Evolutionary conservation across 2,329 filamentous ascomycete species (phyloP), one percentile per base, ranked within the genome.

Genomic region (Chaetomium sp.): DNA sequence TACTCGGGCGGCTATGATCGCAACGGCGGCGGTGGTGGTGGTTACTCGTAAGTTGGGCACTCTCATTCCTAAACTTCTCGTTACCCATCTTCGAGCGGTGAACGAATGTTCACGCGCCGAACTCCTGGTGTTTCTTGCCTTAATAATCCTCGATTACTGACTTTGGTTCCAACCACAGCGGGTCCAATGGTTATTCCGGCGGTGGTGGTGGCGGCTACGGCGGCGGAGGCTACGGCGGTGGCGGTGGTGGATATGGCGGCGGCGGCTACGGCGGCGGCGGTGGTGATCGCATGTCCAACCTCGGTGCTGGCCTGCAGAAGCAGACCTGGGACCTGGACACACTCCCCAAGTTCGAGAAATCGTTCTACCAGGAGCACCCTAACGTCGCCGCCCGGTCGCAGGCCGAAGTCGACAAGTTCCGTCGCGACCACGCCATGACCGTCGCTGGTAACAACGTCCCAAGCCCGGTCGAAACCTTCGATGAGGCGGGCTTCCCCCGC

Each of bases 271-370:
- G 53, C 9, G 57, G 62, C 4, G 62, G 57, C 70, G 91, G 92
- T 70, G 93, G 94, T 78, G 95, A 99, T 81, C 89, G 91, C 74
- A 99, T 99, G 95, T 90, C 88, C 72, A 89, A 90, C 78, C 91
- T 99, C 68, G 95, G 95, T 73, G 85, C 92, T 69, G 88, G 90
- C 72, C 83, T 99, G 71, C 94, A 96, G 82, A 87, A 90, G 74
- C 95, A 97, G 76, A 84, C 88, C 69, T 99, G 91, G 91, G 95
- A 99, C 76, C 73, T 95, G 61, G 83, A 78, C 74, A 78, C 88
- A 7, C 76, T 99, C 54, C 94, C 95, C 73, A 98, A 98, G 80
- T 99, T 99, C 81, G 95, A 99, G 78, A 99, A 99, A 82, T 93
- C 91, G 9, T 99, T 99, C 82, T 99, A 99, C 87, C 97, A 98